Evolutionary conservation across 139 green algal species (phyloP).

Genomic region (Tetradesmus obliquus): DNA sequence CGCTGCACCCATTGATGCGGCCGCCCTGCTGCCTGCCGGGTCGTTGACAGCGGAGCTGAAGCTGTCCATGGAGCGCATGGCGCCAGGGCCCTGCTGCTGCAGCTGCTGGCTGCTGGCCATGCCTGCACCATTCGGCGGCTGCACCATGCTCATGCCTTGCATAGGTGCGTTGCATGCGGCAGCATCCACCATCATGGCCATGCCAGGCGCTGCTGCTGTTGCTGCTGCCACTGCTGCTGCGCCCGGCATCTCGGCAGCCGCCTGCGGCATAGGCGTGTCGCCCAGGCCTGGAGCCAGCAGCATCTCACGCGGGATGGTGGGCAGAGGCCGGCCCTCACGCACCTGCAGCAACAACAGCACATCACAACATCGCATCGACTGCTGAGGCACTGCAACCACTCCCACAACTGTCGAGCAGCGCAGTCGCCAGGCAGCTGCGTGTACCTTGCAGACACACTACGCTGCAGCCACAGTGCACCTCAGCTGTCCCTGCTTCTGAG

Average conservation of each 20-base stretch:
- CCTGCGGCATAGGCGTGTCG: conserved; percentile 33
- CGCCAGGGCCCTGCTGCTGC: conserved; percentile 5
- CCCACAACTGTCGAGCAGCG: too few relatives aligned
- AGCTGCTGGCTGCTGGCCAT: background rate
- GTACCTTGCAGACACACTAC: too few relatives aligned
- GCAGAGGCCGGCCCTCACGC: background rate
- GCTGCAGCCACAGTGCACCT: too few relatives aligned
- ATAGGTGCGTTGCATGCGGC: background rate
- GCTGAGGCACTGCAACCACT: background rate
- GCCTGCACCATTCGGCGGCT: background rate
- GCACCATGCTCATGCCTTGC: background rate
- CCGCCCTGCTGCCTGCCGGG: background rate
- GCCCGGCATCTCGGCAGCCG: background rate
- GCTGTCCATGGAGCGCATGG: conserved; percentile 30
- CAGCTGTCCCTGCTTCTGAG: too few relatives aligned
- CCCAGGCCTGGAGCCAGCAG: background rate
- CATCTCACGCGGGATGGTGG: background rate
- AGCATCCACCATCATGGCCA: conserved; percentile 22
- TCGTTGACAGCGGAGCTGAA: conserved; percentile 29
- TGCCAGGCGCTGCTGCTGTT: background rate
- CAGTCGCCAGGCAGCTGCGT: too few relatives aligned
- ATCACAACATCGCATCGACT: background rate
- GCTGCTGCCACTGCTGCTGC: background rate
- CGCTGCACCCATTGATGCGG: conserved; percentile 19
- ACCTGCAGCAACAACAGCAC: conserved; percentile 19